phyloP scores from a whole-genome alignment of 257 asterid genomes.

The Solanum sejunctum region DNA sequence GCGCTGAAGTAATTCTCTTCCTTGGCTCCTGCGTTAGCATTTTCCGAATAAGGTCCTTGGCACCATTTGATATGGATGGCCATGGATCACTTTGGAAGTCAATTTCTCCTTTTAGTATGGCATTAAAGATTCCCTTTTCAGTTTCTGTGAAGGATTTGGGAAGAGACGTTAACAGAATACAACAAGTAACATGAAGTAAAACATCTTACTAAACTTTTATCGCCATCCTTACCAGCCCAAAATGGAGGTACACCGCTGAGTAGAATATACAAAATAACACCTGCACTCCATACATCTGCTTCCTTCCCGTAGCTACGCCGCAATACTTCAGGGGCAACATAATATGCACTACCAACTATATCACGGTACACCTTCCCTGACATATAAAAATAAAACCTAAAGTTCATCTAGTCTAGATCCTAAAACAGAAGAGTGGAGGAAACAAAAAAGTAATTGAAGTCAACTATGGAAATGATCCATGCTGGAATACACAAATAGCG shows the following conservation, averaged over 20 bases:
- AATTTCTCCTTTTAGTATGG: constrained; percentile 70
- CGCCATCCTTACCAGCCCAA: constrained; percentile 7
- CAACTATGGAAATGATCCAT: background rate
- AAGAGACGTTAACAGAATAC: background rate
- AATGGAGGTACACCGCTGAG: constrained; percentile 16
- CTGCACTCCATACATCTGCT: constrained; percentile 13
- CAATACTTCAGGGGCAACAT: constrained; percentile 15
- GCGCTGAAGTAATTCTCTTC: constrained; percentile 62
- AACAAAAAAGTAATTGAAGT: background rate
- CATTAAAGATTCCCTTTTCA: constrained; percentile 90
- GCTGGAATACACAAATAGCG: background rate
- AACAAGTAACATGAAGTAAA: background rate
- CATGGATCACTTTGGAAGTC: constrained; percentile 83
- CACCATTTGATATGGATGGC: constrained; percentile 73
- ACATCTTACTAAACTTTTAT: background rate
- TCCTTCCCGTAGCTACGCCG: constrained; percentile 14
- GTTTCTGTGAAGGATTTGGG: constrained; percentile 42
- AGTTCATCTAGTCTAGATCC: background rate
- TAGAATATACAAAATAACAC: constrained; percentile 12
- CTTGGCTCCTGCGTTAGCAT: constrained; percentile 84
- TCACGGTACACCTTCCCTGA: constrained; percentile 14
- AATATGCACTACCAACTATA: constrained; percentile 16
- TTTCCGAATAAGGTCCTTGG: constrained; percentile 72
- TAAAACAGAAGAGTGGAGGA: background rate
- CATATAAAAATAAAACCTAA: background rate